Evolutionary conservation across 805 yeast genomes (phyloP), one percentile per base, ranked within the genome.

Genomic region (Metahyphopichia silvanorum): DNA sequence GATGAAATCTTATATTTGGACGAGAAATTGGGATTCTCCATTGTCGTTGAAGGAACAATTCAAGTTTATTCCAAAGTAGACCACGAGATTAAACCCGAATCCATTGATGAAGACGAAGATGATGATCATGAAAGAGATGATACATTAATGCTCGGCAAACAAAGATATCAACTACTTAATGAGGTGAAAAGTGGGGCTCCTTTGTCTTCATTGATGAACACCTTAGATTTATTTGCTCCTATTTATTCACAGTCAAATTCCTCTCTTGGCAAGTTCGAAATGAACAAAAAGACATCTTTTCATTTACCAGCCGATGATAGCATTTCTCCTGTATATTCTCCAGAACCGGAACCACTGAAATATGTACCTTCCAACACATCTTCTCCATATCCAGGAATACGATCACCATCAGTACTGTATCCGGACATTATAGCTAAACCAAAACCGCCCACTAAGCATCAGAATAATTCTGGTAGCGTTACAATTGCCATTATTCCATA

Each of bases 401-500:
- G 13, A 12, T 23, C 25, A 12, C 27, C 33, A n/a, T 12, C 10
- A 6, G 31, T 23, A 13, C 22, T 20, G 19, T 32, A 37, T 31
- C 71, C 71, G 0, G 57, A 55, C 3, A 55, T 87, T 13, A 73
- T 89, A 11, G 96, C 94, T 0, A 71, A 82, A 21, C 95, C 97
- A 0, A 73, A 62, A 33, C 39, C 44, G 3, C 31, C 21, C 16
- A 32, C 31, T 25, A 12, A 24, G 27, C 16, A 32, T 21, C 12
- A 35, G 21, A 15, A 27, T 26, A 13, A 31, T 33, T 19, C 37
- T 32, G 35, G 49, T n/a, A 42, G 49, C 25, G 84, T 94, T 21
- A 89, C 98, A 0, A 83, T 91, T 33, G 95, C 98, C 1, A 83
- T 91, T 22, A 89, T 91, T 11, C 98, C 98, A 0, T 77, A 81